These are phyloP conservation scores for Phylloporus arenicola DNA, from an alignment of 768 basidiomycete genomes.

Conservation along the genomic window DNA sequence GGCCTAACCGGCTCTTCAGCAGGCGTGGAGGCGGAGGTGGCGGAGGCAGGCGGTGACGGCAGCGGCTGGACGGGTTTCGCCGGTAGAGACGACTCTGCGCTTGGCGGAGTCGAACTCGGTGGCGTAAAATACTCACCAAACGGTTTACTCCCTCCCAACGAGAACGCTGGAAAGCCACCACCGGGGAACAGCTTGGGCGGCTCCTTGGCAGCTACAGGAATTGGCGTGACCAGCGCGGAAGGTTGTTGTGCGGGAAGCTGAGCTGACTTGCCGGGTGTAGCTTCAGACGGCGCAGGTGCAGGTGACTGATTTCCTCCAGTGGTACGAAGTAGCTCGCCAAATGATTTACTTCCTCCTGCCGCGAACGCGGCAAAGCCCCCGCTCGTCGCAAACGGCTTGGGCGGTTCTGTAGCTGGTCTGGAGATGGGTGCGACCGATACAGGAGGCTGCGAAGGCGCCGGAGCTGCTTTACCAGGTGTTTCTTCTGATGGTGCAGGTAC, in stretches of 20 bases:
- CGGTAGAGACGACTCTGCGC: background rate
- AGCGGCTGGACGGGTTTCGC: background rate
- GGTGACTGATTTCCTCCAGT: background rate
- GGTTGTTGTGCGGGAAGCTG: background rate
- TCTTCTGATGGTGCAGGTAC: background rate
- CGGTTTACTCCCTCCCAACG: background rate
- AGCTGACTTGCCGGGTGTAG: background rate
- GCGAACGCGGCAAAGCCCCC: background rate
- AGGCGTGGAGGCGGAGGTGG: constrained; percentile 13
- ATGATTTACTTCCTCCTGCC: background rate
- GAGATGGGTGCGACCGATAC: background rate
- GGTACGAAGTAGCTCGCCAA: background rate
- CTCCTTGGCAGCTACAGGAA: background rate
- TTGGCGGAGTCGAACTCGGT: background rate
- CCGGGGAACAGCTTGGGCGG: background rate
- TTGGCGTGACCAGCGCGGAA: background rate
- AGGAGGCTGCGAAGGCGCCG: background rate
- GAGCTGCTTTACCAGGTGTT: background rate
- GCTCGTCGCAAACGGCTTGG: background rate
- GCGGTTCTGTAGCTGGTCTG: background rate
- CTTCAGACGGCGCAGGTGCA: background rate
- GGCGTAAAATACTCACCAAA: background rate
- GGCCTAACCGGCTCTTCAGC: constrained; percentile 7
- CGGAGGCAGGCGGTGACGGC: constrained; percentile 2
- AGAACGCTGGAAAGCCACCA: background rate